These are phyloP conservation scores for Lecanosticta acicola DNA, from an alignment of 2,329 filamentous ascomycete species.

Conservation along the genomic window DNA sequence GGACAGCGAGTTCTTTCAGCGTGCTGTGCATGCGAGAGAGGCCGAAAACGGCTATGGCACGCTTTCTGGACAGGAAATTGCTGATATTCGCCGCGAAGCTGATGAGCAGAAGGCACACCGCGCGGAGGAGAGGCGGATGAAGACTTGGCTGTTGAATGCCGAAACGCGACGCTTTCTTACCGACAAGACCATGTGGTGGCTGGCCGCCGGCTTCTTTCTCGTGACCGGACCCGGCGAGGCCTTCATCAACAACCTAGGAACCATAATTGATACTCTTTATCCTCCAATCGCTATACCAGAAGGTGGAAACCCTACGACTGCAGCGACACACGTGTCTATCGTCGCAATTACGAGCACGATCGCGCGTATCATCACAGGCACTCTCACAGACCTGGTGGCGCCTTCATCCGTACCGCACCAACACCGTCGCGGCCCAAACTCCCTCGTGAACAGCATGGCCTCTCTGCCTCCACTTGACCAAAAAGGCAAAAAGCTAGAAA, in stretches of 20 bases:
- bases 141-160: constrained; percentile 84
- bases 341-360: constrained; percentile 84
- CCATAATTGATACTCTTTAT: constrained; percentile 81
- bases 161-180: constrained; percentile 80
- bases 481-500: constrained; percentile 41
- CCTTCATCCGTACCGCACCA: constrained; percentile 47
- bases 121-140: constrained; percentile 62
- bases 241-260: constrained; percentile 95
- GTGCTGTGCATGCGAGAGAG: constrained; percentile 39
- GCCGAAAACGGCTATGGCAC: constrained; percentile 57
- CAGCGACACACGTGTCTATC: constrained; percentile 86
- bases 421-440: constrained; percentile 47
- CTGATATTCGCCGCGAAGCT: constrained; percentile 41
- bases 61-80: constrained; percentile 43
- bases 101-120: constrained; percentile 42
- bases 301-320: constrained; percentile 53
- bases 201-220: constrained; percentile 85
- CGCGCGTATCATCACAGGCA: constrained; percentile 84
- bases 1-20: constrained; percentile 65
- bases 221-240: constrained; percentile 94
- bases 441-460: constrained; percentile 38
- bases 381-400: constrained; percentile 83
- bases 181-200: constrained; percentile 93
- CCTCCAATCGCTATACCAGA: constrained; percentile 52
- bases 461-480: constrained; percentile 26